Base-by-base conservation (phyloP, 2,329 filamentous ascomycete genomes). In the Arthrinium phaeospermum region DNA sequence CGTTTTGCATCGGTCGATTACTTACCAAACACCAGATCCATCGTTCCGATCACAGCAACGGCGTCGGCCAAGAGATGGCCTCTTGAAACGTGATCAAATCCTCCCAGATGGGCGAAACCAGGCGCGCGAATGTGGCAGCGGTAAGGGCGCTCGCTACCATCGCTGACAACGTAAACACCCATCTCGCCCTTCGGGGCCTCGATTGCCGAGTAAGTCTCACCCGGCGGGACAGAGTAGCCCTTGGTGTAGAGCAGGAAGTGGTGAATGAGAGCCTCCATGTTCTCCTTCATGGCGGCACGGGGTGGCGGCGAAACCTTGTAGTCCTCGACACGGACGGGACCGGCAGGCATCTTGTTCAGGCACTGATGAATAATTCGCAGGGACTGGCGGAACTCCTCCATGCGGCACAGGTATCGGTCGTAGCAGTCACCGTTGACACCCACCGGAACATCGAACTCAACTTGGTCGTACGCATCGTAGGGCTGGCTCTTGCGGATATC, bases 121-220 rank as follows among this genome's bases (percentile, higher is more conserved):
- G 96, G 96, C 49, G 97, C 96, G 79, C 96, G 92, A 79, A 99
- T 98, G 87, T 98, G 97, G 86, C 96, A 98, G 80, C 97, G 90
- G 87, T 99, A 99, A 67, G 96, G 96, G 80, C 96, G 89, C 89
- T 99, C 96, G 82, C 92, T 96, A 75, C 96, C 96, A 81, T 99
- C 96, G 81, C 94, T 97, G 80, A 99, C 96, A 70, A 99, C 86
- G 82, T 93, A 99, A 64, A 99, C 96, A 82, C 93, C 96, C 96
- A 99, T 99, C 87, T 99, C 96, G 79, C 96, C 96, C 92, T 99
- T 99, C 74, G 96, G 96, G n/a, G 97, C 96, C 88, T 99, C 96
- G 76, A 99, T 99, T 74, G 93, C 96, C 67, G 93, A 95, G 88
- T 99, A 99, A 7, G 96, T 99, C 88, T 99, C 96, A 75, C 96